Evolutionary conservation across 2,329 filamentous ascomycete genomes (phyloP).

Genomic region (Cladosporium sp.): DNA sequence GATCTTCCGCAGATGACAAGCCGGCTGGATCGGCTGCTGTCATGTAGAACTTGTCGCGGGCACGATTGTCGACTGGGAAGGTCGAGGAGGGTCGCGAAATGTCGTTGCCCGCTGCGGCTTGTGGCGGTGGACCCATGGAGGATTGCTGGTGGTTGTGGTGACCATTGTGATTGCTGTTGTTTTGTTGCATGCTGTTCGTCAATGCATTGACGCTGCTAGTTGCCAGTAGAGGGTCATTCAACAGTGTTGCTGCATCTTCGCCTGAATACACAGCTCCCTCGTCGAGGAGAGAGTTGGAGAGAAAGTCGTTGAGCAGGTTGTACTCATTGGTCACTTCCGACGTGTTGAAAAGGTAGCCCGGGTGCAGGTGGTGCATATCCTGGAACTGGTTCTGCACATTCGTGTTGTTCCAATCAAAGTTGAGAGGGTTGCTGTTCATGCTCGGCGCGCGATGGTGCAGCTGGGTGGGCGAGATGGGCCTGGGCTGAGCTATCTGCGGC

Average conservation of each 20-base stretch:
- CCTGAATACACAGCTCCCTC: constrained; percentile 50
- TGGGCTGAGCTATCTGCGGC: constrained; percentile 70
- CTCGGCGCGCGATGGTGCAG: constrained; percentile 54
- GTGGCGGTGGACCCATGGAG: constrained; percentile 37
- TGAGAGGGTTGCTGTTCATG: constrained; percentile 55
- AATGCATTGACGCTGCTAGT: constrained; percentile 46
- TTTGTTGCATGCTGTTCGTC: constrained; percentile 28
- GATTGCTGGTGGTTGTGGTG: constrained; percentile 36
- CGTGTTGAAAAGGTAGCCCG: constrained; percentile 91
- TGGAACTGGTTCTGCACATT: constrained; percentile 78
- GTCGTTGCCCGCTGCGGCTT: constrained; percentile 51
- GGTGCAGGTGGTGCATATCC: constrained; percentile 92
- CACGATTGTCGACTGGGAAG: constrained; percentile 63
- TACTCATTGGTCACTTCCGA: constrained; percentile 96
- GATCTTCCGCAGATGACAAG: constrained; percentile 81
- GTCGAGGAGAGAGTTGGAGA: constrained; percentile 87
- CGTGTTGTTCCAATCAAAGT: constrained; percentile 70
- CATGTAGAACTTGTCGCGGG: constrained; percentile 87
- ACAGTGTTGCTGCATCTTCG: constrained; percentile 53
- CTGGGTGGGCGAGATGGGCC: constrained; percentile 67
- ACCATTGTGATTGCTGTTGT: constrained; percentile 1
- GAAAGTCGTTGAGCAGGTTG: constrained; percentile 92
- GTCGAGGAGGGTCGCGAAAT: constrained; percentile 63
- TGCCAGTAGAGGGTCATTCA: constrained; percentile 58
- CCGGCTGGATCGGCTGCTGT: constrained; percentile 94